Base-by-base conservation (phyloP, 2,329 filamentous ascomycete genomes). In the Cadophora sp. region DNA sequence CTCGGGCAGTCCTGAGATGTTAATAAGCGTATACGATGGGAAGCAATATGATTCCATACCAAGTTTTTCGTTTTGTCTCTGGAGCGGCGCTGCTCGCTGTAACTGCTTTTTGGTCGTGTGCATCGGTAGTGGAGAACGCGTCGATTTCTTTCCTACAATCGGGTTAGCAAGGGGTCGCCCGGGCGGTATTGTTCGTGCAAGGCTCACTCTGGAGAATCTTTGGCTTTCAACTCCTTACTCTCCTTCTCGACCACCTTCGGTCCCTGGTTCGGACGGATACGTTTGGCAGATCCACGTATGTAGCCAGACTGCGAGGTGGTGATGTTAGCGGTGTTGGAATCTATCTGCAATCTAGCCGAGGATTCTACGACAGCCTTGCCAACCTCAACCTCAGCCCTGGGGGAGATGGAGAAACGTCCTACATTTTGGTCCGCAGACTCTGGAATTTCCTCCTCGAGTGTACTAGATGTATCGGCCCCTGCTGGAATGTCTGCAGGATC, bases 291-390 rank as follows among this genome's bases (percentile, higher is more conserved):
- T 56, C 55, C 55, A 16, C 11, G 36, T 24, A 55, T 47, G 2
- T 41, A 43, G 39, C 36, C 8, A 36, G 61, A 20, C 64, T 67
- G n/a, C 36, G 33, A 55, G 39, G 13, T 39, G 18, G 55, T 59
- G 47, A 63, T 59, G 53, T 67, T 67, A 67, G 61, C 36, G 55
- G 59, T 53, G 36, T 56, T 43, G 59, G 59, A 45, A 48, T 50
- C 48, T 27, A 51, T 30, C 39, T 56, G 24, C 14, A 39, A n/a
- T 33, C 48, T 67, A 64, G 60, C 61, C 65, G 65, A 63, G 43
- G 30, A 50, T 59, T 55, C 39, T 16, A 61, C 56, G 18, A 60
- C 56, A 65, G 63, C 63, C 63, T 65, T 41, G 63, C 39, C 18
- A 14, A 47, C 36, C 30, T 39, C 30, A 16, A 55, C 33, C 55